phyloP scores from a whole-genome alignment of 139 green algal genomes.

The Micromonas commoda region DNA sequence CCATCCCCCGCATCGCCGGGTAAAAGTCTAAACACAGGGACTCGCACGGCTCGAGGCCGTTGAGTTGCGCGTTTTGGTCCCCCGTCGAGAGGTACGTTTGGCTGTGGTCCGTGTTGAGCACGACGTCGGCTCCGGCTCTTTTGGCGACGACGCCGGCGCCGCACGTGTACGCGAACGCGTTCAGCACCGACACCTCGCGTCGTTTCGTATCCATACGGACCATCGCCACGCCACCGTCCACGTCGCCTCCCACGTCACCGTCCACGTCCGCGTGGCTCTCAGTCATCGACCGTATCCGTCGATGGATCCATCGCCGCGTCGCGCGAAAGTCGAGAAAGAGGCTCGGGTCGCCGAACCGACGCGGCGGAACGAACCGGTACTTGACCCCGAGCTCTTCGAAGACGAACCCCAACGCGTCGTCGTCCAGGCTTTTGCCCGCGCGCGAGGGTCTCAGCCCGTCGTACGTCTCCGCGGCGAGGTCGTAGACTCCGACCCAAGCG shows the following conservation, averaged over 20 bases:
- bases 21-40: slow-evolving; percentile 12
- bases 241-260: too few species aligned
- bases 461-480: background rate
- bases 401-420: background rate
- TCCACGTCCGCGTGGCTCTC: too few species aligned
- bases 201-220: too few species aligned
- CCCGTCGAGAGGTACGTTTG: slow-evolving; percentile 6
- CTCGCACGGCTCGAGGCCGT: background rate
- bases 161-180: slow-evolving; percentile 32
- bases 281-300: too few species aligned
- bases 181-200: slow-evolving; percentile 15
- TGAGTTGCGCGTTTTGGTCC: slow-evolving; percentile 8
- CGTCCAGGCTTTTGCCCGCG: background rate
- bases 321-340: slow-evolving; percentile 30
- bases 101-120: slow-evolving; percentile 30
- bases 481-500: background rate
- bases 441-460: too few species aligned
- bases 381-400: background rate
- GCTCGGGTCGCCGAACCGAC: slow-evolving; percentile 9
- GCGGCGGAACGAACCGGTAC: background rate
- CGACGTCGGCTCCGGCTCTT: background rate
- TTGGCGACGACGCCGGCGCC: slow-evolving; percentile 17
- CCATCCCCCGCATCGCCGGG: slow-evolving; percentile 14
- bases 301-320: slow-evolving; percentile 19
- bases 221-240: too few species aligned